A percentile compares a stretch with the other conserved stretches of the same genome.
These are phyloP conservation scores for Fistulinella prunicolor DNA, from an alignment of 768 basidiomycete genomes.

Conservation along the genomic window DNA sequence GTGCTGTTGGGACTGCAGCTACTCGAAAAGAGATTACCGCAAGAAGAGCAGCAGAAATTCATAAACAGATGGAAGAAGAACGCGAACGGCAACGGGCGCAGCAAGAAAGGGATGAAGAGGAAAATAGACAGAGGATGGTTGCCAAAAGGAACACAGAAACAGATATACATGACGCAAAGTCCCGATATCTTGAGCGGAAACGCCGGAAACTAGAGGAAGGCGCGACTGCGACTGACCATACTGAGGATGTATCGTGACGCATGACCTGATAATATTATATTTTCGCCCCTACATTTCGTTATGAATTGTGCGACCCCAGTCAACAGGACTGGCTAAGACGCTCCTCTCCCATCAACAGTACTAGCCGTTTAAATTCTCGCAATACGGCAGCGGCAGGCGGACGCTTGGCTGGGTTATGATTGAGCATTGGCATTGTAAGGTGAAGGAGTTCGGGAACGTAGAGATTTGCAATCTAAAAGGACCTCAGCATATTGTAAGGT, in stretches of 20 bases:
- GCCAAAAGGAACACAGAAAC: constrained; percentile 72
- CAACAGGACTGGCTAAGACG: constrained; percentile 25
- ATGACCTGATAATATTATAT: background rate
- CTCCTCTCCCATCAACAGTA: constrained; percentile 39
- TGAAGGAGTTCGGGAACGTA: constrained; percentile 58
- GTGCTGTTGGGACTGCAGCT: constrained; percentile 84
- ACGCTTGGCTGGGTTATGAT: constrained; percentile 46
- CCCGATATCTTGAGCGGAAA: constrained; percentile 78
- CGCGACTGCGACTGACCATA: background rate
- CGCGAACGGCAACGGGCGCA: constrained; percentile 54
- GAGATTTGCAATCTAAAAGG: constrained; percentile 50
- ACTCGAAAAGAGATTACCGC: constrained; percentile 79
- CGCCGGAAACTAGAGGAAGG: constrained; percentile 62
- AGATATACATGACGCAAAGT: constrained; percentile 70
- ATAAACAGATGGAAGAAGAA: constrained; percentile 76
- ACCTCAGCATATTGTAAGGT: constrained; percentile 5
- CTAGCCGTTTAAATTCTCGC: constrained; percentile 48
- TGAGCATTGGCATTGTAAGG: constrained; percentile 59
- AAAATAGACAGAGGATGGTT: constrained; percentile 63
- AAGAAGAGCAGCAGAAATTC: constrained; percentile 74
- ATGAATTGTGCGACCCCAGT: background rate
- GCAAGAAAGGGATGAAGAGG: constrained; percentile 57
- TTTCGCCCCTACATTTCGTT: background rate
- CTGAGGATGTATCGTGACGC: constrained; percentile 13
- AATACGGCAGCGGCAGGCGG: constrained; percentile 51